Percentiles rank a stretch among this genome's conserved stretches.
These are phyloP conservation scores for Kluyveromyces siamensis DNA, from an alignment of 805 yeast genomes.

Conservation along the genomic window DNA sequence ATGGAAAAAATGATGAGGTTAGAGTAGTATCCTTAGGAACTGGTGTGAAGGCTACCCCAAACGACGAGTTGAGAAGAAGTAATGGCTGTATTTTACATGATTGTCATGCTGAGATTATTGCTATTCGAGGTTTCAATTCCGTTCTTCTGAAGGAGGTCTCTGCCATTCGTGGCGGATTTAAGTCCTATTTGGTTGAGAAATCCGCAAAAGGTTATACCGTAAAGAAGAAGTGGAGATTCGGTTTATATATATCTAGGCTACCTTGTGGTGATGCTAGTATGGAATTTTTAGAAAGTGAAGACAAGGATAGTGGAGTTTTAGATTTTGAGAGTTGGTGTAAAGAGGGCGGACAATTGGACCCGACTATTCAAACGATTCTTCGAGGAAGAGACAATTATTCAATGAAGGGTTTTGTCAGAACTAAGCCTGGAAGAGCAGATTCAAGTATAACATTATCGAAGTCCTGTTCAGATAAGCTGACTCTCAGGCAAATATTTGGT, in stretches of 20 bases:
- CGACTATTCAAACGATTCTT: slow-evolving; percentile 21
- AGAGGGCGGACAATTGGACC: slow-evolving; percentile 9
- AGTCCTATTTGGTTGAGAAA: slow-evolving; percentile 7
- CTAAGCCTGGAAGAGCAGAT: slow-evolving; percentile 89
- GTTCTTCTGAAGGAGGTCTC: slow-evolving; percentile 40
- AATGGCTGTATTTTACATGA: slow-evolving; percentile 71
- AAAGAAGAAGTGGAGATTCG: slow-evolving; percentile 36
- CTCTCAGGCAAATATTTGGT: slow-evolving; percentile 52
- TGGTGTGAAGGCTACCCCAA: slow-evolving; percentile 76
- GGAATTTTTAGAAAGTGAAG: slow-evolving; percentile 26
- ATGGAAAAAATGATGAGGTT: slow-evolving; percentile 16
- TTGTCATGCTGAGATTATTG: slow-evolving; percentile 80
- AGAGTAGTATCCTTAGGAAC: slow-evolving; percentile 51
- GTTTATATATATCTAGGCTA: slow-evolving; percentile 58
- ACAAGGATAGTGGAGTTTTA: neutral
- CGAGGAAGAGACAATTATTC: slow-evolving; percentile 61
- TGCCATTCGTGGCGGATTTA: neutral
- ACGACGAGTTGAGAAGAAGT: slow-evolving; percentile 31
- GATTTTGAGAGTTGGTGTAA: slow-evolving; percentile 4
- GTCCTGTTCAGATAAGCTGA: slow-evolving; percentile 82
- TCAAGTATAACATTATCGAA: slow-evolving; percentile 65
- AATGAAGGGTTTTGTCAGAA: slow-evolving; percentile 59
- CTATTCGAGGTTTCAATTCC: slow-evolving; percentile 61
- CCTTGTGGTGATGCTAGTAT: slow-evolving; percentile 93
- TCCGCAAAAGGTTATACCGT: slow-evolving; percentile 21